Evolutionary conservation across 2,329 filamentous ascomycete species (phyloP), one percentile per base, ranked within the genome.

Genomic region (Ustilaginoidea virens): DNA sequence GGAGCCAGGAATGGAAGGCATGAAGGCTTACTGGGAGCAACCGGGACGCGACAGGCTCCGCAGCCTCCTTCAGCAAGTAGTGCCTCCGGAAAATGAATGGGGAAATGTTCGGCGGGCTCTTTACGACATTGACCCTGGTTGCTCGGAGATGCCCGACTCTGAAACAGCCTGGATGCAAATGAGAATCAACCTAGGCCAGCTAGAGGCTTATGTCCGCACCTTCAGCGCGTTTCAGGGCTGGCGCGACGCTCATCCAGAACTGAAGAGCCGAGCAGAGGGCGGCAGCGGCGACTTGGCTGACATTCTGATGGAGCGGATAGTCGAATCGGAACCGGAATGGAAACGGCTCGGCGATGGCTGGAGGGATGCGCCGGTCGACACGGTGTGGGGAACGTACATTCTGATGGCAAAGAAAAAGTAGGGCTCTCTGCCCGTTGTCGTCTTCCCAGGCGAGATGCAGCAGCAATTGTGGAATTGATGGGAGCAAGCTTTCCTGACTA

Each of bases 271-370:
- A 40, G 56, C 49, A 4, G 60, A 66, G 15, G 72, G 69, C 5
- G 72, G 71, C 2, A 36, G 54, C 6, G 71, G 71, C 1, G 74
- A 79, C 48, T 43, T 77, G 23, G 54, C 71, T n/a, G 74, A 78
- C 49, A 44, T 63, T 35, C 58, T 76, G 53, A 69, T 74, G 51
- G 68, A 74, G 33, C 56, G 58, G 34, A 67, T 77, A 42, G 45
- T 66, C 4, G 54, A 56, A 30, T 55, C 50, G n/a, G 66, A 71
- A 37, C 58, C 60, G 4, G 51, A 58, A 33, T 72, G 66, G 65
- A 60, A 55, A 38, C 53, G 48, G 2, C 40, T 49, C 33, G 63
- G 61, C 1, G 53, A 60, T 23, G 40, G 39, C 12, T 75, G 70
- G 65, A 53, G 54, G 34, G 59, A 72, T 28, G 49, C 60, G 25